phyloP scores from a whole-genome alignment of 345 rosid genomes.

The Murraya paniculata region DNA sequence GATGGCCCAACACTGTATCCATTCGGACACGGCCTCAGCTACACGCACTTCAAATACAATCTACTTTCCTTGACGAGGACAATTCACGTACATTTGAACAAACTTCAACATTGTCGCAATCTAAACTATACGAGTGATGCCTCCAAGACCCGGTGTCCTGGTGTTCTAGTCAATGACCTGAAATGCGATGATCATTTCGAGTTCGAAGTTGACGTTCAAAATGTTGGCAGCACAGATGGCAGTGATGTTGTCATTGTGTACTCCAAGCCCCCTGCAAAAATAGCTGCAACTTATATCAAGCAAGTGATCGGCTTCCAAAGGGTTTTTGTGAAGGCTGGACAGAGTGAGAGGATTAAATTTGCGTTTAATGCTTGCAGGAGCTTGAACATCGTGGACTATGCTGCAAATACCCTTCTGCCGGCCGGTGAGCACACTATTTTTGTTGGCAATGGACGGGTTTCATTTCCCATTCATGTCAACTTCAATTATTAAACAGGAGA shows the following conservation, averaged over 20 bases:
- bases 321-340: slow-evolving; percentile 20
- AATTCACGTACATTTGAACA: not conserved
- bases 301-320: slow-evolving; percentile 39
- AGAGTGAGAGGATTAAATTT: slow-evolving; percentile 20
- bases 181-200: not conserved
- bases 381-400: slow-evolving; percentile 21
- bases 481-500: not conserved
- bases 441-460: slow-evolving; percentile 16
- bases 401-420: slow-evolving; percentile 17
- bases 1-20: slow-evolving; percentile 47
- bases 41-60: slow-evolving; percentile 30
- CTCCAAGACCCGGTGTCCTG: slow-evolving; percentile 16
- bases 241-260: slow-evolving; percentile 31
- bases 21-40: slow-evolving; percentile 58
- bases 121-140: not conserved
- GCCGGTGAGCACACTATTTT: slow-evolving; percentile 28
- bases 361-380: slow-evolving; percentile 30
- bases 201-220: slow-evolving; percentile 19
- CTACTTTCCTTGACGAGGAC: not conserved
- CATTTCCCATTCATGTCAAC: slow-evolving; percentile 18
- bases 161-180: slow-evolving; percentile 1
- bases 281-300: slow-evolving; percentile 17
- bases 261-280: slow-evolving; percentile 30
- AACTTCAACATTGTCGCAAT: slow-evolving; percentile 24
- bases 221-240: slow-evolving; percentile 28